Conservation (phyloP, 179 eudicot genomes). For the Gypsophila paniculata region DNA sequence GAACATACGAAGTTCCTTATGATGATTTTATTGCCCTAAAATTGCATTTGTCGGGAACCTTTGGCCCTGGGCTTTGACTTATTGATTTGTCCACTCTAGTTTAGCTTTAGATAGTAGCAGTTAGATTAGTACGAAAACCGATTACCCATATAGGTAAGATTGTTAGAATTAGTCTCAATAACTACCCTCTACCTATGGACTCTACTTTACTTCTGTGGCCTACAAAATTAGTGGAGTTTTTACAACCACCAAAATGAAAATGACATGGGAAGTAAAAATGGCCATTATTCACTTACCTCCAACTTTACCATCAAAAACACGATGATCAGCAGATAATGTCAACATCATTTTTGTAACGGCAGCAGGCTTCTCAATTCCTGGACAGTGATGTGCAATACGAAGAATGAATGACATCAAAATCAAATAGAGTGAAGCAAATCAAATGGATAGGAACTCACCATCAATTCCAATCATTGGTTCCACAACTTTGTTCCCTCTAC, state of each 20-base stretch:
- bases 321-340: conserved; percentile 95
- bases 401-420: conserved; percentile 1
- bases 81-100: too few relatives aligned
- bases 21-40: too few relatives aligned
- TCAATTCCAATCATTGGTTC: conserved; percentile 62
- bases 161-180: too few relatives aligned
- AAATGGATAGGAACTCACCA: conserved; percentile 41
- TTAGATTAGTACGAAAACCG: too few relatives aligned
- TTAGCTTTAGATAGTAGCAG: too few relatives aligned
- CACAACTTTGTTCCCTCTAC: conserved; percentile 86
- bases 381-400: conserved; percentile 13
- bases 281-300: conserved; percentile 52
- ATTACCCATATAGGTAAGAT: too few relatives aligned
- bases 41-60: too few relatives aligned
- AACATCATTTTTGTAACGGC: conserved; percentile 77
- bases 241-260: not conserved
- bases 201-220: too few relatives aligned
- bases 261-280: not conserved
- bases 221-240: too few relatives aligned
- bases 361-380: conserved; percentile 72
- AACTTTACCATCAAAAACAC: conserved; percentile 89
- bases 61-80: too few relatives aligned
- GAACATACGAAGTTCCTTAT: too few relatives aligned
- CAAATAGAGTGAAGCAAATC: conserved; percentile 2
- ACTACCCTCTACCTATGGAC: too few relatives aligned